Percentiles rank a stretch among this genome's conserved stretches.
These are phyloP conservation scores for Entomortierella chlamydospora DNA, from an alignment of 192 early-diverging fungal genomes.

Conservation along the genomic window DNA sequence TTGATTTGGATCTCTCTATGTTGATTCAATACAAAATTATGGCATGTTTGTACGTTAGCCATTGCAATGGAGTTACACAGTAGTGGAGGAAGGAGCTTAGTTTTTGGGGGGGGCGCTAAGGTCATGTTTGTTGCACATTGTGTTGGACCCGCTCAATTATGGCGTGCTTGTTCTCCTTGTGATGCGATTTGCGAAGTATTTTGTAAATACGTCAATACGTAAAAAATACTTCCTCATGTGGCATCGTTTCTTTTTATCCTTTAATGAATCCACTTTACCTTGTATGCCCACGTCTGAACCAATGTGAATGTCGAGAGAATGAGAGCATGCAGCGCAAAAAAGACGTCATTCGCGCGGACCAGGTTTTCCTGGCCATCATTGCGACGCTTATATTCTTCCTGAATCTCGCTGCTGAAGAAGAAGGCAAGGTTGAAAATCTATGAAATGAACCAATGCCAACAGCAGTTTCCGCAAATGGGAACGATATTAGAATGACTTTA, in stretches of 20 bases:
- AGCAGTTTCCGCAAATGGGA: no score
- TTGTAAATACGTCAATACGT: neutral
- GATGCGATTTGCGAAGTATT: no score
- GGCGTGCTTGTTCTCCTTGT: no score
- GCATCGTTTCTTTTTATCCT: no score
- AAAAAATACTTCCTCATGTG: no score
- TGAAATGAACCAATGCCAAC: neutral
- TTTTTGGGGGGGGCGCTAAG: neutral
- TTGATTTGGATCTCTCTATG: conserved; percentile 58
- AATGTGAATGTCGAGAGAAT: conserved; percentile 69
- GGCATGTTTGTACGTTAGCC: neutral
- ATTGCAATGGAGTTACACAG: no score
- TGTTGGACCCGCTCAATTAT: neutral
- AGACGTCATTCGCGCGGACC: conserved; percentile 86
- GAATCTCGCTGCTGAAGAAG: conserved; percentile 71
- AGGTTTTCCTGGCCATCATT: conserved; percentile 77
- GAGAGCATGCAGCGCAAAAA: conserved; percentile 90
- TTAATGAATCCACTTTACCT: no score
- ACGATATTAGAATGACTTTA: no score
- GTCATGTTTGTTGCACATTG: no score
- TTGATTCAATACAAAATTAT: neutral
- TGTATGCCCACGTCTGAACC: conserved; percentile 73
- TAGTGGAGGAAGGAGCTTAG: no score
- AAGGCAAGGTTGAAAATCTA: conserved; percentile 84
- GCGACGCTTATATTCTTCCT: conserved; percentile 77